Conservation (phyloP, 768 basidiomycete genomes). For the Plicaturopsis crispa region DNA sequence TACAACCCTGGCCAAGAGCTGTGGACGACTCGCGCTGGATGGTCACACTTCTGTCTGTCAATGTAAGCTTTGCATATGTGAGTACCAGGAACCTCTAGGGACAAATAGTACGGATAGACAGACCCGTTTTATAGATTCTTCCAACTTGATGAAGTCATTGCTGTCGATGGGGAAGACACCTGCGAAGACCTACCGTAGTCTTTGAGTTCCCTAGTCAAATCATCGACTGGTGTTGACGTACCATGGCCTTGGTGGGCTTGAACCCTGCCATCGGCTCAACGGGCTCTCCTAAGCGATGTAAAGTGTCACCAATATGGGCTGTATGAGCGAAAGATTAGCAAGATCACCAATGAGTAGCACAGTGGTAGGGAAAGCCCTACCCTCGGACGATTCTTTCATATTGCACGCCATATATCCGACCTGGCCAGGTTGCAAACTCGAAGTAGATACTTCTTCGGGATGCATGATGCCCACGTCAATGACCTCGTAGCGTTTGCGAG, state of each 20-base stretch:
- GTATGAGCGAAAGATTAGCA: slow-evolving; percentile 4
- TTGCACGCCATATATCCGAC: slow-evolving; percentile 90
- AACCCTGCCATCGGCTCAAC: slow-evolving; percentile 88
- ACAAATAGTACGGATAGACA: slow-evolving; percentile 14
- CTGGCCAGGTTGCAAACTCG: slow-evolving; percentile 64
- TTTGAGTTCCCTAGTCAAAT: too few species aligned
- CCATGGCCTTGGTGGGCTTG: slow-evolving; percentile 92
- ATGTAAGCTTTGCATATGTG: slow-evolving; percentile 47
- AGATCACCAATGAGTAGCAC: not conserved
- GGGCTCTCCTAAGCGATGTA: slow-evolving; percentile 63
- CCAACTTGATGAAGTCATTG: slow-evolving; percentile 86
- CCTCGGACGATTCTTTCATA: slow-evolving; percentile 96
- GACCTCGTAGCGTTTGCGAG: slow-evolving; percentile 84
- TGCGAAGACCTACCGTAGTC: slow-evolving; percentile 85
- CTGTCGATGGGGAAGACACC: slow-evolving; percentile 92
- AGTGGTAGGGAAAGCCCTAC: slow-evolving; percentile 26
- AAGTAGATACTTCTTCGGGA: slow-evolving; percentile 79
- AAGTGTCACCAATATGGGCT: slow-evolving; percentile 94
- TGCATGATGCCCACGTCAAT: slow-evolving; percentile 84
- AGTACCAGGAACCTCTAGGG: slow-evolving; percentile 5
- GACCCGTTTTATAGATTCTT: slow-evolving; percentile 91
- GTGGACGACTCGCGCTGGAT: slow-evolving; percentile 88
- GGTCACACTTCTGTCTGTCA: slow-evolving; percentile 85
- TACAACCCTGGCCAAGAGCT: slow-evolving; percentile 90
- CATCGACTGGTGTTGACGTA: too few species aligned